Base-by-base conservation (phyloP, 2,329 filamentous ascomycete species). In the Exophiala viscosa region DNA sequence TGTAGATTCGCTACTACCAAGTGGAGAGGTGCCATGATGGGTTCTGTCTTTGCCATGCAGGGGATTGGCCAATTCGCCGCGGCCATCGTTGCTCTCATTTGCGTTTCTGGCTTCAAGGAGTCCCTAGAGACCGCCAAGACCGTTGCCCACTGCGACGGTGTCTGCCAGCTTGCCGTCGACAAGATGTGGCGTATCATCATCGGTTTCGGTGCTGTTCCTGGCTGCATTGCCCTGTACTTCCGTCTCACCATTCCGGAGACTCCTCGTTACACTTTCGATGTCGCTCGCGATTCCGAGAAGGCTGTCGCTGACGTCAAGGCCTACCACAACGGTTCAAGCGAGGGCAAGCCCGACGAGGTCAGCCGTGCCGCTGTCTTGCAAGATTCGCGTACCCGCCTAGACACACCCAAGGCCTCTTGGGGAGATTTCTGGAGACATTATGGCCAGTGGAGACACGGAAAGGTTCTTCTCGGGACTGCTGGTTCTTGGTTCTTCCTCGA, bases 11-110 rank as follows among this genome's bases (percentile, higher is more conserved):
- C 88, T 9, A 91, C 86, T 3, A 92, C 88, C 48, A 90, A 86
- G 70, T 91, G 87, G 84, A 77, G 88, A 69, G 88, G 88, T 61
- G 87, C 87, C 59, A 93, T 93, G 85, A 91, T 95, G 85, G 87
- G 83, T 32, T 79, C 87, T 13, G 88, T 93, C 48, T 93, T 93
- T 65, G 87, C 88, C 61, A 92, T 91, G 87, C 88, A 95, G 69
- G 88, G 88, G 59, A 79, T 93, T 46, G 88, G 89, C 15, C 88
- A 93, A 70, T 83, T 93, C 49, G 77, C 76, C 20, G 88, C 86
- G 44, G 87, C 87, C 42, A 80, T 92, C 28, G 77, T 93, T 58
- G 86, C 88, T 68, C 75, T 93, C 42, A 87, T 91, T 63, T 80
- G 87, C 51, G 87, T 85, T 0, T 73, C 83, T 11, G 85, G 84